Percentiles rank a stretch among this genome's conserved stretches.
Evolutionary conservation across 2,329 filamentous ascomycete species (phyloP).

Genomic region (Diaporthe caulivora): DNA sequence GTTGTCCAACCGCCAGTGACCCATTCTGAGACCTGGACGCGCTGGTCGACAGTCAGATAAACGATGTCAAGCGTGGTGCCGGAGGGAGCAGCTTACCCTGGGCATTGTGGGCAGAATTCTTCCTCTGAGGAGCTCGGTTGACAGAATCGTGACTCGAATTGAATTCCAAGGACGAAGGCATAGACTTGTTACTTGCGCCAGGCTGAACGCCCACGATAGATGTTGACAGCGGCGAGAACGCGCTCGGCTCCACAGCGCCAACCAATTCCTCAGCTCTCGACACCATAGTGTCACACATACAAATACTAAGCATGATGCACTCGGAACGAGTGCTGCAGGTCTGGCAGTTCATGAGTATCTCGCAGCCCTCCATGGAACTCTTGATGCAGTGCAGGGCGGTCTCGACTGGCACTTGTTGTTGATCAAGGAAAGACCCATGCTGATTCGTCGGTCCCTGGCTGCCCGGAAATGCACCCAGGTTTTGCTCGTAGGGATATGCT

Average conservation of each 20-base stretch:
- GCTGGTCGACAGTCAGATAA: neutral
- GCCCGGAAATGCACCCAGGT: neutral
- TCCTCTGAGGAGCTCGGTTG: neutral
- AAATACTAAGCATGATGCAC: slow-evolving; percentile 5
- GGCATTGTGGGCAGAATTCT: neutral
- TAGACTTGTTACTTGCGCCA: neutral
- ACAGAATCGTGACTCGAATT: neutral
- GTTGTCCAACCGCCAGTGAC: neutral
- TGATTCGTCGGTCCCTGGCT: neutral
- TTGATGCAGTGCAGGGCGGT: slow-evolving; percentile 1
- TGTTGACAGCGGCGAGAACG: neutral
- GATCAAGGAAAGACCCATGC: neutral
- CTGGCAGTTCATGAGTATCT: slow-evolving; percentile 2
- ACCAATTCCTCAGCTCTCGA: slow-evolving; percentile 6
- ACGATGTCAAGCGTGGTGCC: neutral
- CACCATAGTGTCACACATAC: neutral
- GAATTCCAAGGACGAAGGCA: neutral
- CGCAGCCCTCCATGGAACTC: neutral
- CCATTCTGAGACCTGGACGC: neutral
- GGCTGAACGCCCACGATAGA: neutral
- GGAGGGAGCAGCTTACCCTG: neutral
- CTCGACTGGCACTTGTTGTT: neutral
- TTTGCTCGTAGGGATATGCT: neutral
- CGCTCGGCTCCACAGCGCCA: neutral
- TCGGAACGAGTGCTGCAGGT: neutral